Evolutionary conservation across 495 filamentous ascomycete species (phyloP), one percentile per base, ranked within the genome.

Genomic region (Delitschia confertaspora): DNA sequence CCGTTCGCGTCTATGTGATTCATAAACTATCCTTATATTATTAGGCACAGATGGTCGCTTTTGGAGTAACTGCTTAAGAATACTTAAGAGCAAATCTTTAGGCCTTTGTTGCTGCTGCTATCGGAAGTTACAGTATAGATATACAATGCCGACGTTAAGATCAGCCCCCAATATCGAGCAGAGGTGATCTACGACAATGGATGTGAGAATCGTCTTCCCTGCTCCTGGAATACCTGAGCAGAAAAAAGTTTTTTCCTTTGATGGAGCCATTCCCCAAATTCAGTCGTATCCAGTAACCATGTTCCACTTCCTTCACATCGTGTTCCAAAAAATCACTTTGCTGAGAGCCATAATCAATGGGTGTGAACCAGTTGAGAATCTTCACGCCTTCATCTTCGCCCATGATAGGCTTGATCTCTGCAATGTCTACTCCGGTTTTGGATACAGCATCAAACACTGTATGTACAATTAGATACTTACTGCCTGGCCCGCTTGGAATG

Each of bases 121-220:
- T 20, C 59, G 47, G 44, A 58, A 72, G 35, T 60, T 63, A 50
- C 58, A 71, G 43, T 62, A 73, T 33, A 70, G 6, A 36, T 61
- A 69, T 4, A 63, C 63, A 32, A 73, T 42, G 5, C 58, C 57
- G 29, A 41, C 29, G 3, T 14, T 2, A 1, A 3, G 11, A 14
- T 31, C 22, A 9, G 9, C 17, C 7, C 1, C 1, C n/a, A 33
- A 33, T 10, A 4, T 5, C 16, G 3, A 8, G 2, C 11, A 13
- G 5, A 67, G 52, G 31, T 63, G 33, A 8, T 66, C 38, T 6
- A 66, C 49, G 4, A 53, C 45, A 10, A 60, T 58, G 11, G 60
- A 37, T 11, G 57, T 45, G 6, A 53, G 40, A 3, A 58, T 37
- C 1, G 57, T 58, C 33, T 60, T 60, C 6, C 57, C 56, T 1